phyloP scores from a whole-genome alignment of 2,329 filamentous ascomycete species.

The Diaporthe sp. region DNA sequence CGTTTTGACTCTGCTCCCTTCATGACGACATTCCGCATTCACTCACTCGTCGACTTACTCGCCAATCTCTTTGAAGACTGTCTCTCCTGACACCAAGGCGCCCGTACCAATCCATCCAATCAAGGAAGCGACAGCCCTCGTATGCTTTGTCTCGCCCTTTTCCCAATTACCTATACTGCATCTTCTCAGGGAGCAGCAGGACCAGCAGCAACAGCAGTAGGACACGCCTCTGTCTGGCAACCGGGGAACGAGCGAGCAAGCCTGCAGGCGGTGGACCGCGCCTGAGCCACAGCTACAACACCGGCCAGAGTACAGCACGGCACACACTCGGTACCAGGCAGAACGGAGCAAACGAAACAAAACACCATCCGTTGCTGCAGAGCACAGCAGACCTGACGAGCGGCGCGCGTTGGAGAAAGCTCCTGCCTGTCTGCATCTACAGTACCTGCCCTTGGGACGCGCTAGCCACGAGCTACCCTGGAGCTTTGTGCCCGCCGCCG shows the following conservation, averaged over 20 bases:
- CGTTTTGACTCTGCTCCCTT: conserved; percentile 24
- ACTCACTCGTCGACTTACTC: conserved; percentile 16
- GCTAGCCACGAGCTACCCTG: conserved; percentile 34
- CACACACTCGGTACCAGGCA: not conserved
- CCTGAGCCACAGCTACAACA: not conserved
- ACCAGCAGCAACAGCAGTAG: not conserved
- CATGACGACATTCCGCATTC: conserved; percentile 37
- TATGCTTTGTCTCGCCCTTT: not conserved
- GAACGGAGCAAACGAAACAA: not conserved
- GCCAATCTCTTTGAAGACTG: conserved; percentile 16
- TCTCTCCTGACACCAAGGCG: conserved; percentile 18
- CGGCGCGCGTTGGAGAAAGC: conserved; percentile 16
- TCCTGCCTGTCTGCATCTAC: not conserved
- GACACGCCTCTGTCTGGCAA: conserved; percentile 4
- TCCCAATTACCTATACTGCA: not conserved
- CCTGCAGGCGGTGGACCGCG: not conserved
- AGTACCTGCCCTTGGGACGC: conserved; percentile 9
- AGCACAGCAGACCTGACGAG: not conserved
- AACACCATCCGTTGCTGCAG: conserved; percentile 21
- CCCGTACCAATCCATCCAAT: conserved; percentile 5
- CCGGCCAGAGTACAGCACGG: not conserved
- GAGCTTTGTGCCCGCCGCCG: conserved; percentile 25
- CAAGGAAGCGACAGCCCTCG: conserved; percentile 9
- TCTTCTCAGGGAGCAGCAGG: conserved; percentile 10
- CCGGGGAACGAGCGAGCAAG: not conserved